Evolutionary conservation across 805 yeast genomes (phyloP), one percentile per base, ranked within the genome.

Genomic region (Candida coquimbonensis): DNA sequence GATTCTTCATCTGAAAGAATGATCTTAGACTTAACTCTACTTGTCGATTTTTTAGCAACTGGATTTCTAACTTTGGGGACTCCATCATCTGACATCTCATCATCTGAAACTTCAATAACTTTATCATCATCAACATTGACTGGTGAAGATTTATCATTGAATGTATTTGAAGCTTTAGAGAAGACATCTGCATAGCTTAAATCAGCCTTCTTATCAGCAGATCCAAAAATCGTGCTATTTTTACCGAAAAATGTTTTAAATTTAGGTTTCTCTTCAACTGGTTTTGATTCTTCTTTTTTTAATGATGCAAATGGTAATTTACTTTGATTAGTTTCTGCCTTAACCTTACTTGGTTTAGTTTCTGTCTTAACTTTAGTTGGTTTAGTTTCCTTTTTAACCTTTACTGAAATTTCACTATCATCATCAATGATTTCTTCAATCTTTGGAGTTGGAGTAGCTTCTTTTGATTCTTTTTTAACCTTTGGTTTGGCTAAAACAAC

Each of bases 241-340:
- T 44, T 52, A 7, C 73, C 73, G 49, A 69, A 69, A 9, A 69
- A 53, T 24, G 68, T 54, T 39, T 61, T 62, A 48, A 67, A 67
- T 37, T 57, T 43, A 8, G 61, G 57, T 39, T 54, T 55, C 8
- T 11, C 25, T 40, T 49, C 47, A 38, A 46, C 39, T 47, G 49
- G 37, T 38, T 47, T 36, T 46, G 49, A 36, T 37, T 50, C 44
- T 38, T 51, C 48, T 44, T 53, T 52, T 42, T 46, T 54, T 12
- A 42, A 29, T 19, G 36, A 13, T 13, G 21, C 26, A 24, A 47
- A 47, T 9, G 39, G 42, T n/a, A 45, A n/a, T 11, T 35, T 39
- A 11, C 35, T 32, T 39, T 50, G 49, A 27, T 44, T 44, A 9
- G 37, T 7, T 27, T 35, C 37, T 35, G 12, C 33, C 19, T 27